phyloP scores from a whole-genome alignment of 495 filamentous ascomycete genomes.

The Penicillium taxi region DNA sequence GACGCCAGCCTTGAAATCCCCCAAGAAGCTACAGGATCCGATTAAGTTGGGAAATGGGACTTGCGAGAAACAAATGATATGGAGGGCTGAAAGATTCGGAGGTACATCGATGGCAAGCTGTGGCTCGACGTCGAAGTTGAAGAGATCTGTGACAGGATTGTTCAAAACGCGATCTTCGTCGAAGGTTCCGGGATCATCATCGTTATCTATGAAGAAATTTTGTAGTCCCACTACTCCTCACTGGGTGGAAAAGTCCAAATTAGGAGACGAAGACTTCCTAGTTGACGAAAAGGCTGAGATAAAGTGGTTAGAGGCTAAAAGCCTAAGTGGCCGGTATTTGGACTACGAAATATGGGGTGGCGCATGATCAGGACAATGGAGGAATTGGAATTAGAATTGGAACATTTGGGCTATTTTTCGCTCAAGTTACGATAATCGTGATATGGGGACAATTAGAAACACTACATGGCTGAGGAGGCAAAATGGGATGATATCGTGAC shows the following conservation, averaged over 20 bases:
- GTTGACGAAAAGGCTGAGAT: slow-evolving; percentile 9
- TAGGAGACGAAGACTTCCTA: slow-evolving; percentile 10
- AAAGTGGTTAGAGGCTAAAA: slow-evolving; percentile 16
- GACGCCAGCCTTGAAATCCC: slow-evolving; percentile 6
- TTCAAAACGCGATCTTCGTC: slow-evolving; percentile 8
- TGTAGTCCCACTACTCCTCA: slow-evolving; percentile 2
- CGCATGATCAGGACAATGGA: slow-evolving; percentile 5
- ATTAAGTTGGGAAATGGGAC: slow-evolving; percentile 3
- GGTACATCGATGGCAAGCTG: not conserved
- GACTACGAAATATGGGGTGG: slow-evolving; percentile 9
- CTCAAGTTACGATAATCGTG: no score
- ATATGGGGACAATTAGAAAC: not conserved
- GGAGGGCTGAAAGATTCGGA: not conserved
- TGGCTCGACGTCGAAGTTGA: slow-evolving; percentile 4
- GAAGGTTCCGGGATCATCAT: slow-evolving; percentile 10
- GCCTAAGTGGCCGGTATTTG: slow-evolving; percentile 2
- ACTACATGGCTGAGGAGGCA: no score
- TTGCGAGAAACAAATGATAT: not conserved
- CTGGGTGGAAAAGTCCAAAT: slow-evolving; percentile 9
- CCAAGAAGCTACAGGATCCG: slow-evolving; percentile 9
- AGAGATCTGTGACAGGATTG: slow-evolving; percentile 12
- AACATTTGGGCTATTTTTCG: no score
- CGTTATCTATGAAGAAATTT: slow-evolving; percentile 10
- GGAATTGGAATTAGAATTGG: no score
- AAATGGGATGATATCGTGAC: no score